phyloP scores from a whole-genome alignment of 2,329 filamentous ascomycete species.

The Cordyceps fumosorosea region DNA sequence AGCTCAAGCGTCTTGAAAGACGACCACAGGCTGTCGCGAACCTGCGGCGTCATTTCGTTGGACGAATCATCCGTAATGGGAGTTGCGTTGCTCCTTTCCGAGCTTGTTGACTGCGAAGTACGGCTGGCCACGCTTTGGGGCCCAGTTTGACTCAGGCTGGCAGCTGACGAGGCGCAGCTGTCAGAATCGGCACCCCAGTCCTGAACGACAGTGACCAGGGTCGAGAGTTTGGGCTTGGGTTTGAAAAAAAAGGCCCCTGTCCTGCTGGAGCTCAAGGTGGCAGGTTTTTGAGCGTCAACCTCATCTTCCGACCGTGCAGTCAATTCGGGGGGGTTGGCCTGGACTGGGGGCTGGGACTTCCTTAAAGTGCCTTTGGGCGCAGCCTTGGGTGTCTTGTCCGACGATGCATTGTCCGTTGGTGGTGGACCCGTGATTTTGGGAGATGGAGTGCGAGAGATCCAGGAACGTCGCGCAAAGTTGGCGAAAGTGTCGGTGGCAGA shows the following conservation, averaged over 20 bases:
- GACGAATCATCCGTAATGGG: slow-evolving; percentile 39
- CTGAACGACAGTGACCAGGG: slow-evolving; percentile 34
- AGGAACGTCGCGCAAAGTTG: slow-evolving; percentile 45
- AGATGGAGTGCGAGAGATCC: slow-evolving; percentile 47
- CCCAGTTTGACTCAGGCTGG: slow-evolving; percentile 37
- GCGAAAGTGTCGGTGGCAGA: slow-evolving; percentile 41
- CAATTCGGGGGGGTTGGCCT: slow-evolving; percentile 6
- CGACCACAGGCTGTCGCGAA: slow-evolving; percentile 48
- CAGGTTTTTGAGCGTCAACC: slow-evolving; percentile 24
- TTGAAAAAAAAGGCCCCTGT: slow-evolving; percentile 44
- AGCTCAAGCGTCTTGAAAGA: slow-evolving; percentile 48
- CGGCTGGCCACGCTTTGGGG: slow-evolving; percentile 30
- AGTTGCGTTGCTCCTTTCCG: slow-evolving; percentile 30
- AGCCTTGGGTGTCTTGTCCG: slow-evolving; percentile 21
- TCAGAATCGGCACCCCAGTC: slow-evolving; percentile 30
- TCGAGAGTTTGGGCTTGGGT: slow-evolving; percentile 40
- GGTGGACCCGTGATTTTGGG: slow-evolving; percentile 30
- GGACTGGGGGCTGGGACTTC: slow-evolving; percentile 18
- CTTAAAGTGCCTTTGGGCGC: slow-evolving; percentile 20
- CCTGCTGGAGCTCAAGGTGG: slow-evolving; percentile 34
- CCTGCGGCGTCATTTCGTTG: slow-evolving; percentile 35
- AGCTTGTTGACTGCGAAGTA: slow-evolving; percentile 33
- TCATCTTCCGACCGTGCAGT: not conserved
- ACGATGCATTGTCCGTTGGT: slow-evolving; percentile 17
- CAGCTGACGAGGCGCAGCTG: slow-evolving; percentile 41